These are phyloP conservation scores for Nicotiana knightiana DNA, from an alignment of 257 asterid species.

Conservation along the genomic window DNA sequence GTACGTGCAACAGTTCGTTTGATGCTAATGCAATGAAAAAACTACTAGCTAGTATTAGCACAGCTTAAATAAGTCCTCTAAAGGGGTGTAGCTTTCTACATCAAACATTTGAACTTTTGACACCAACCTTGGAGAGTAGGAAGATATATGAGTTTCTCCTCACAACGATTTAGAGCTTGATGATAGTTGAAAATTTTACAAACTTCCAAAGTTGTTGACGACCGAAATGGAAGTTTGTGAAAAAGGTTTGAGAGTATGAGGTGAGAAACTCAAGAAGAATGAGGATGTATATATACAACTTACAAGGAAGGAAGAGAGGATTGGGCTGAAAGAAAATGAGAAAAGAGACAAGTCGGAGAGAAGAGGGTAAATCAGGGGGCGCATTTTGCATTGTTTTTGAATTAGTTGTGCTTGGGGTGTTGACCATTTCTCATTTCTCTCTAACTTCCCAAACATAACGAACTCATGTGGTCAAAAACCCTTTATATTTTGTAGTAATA, in stretches of 20 bases:
- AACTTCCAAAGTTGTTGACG: neutral
- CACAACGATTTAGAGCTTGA: neutral
- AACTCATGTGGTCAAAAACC: neutral
- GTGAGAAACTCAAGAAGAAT: neutral
- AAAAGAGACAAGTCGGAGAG: neutral
- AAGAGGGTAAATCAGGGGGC: conserved; percentile 6
- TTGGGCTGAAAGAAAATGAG: neutral
- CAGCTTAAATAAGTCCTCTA: neutral
- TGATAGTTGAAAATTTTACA: neutral
- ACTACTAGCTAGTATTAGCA: no score
- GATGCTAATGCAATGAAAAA: neutral
- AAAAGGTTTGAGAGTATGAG: neutral
- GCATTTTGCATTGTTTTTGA: conserved; percentile 10
- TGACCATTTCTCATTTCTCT: neutral
- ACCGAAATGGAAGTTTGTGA: neutral
- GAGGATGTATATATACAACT: neutral
- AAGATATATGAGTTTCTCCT: neutral
- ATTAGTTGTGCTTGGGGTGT: neutral
- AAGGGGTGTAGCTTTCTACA: neutral
- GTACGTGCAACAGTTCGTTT: neutral
- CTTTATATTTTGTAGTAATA: neutral
- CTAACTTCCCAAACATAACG: neutral
- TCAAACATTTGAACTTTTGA: neutral
- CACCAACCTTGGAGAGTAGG: neutral
- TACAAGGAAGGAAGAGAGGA: neutral